Evolutionary conservation across 1,284 basidiomycete genomes (phyloP).

Genomic region (Trichosporon sp.): DNA sequence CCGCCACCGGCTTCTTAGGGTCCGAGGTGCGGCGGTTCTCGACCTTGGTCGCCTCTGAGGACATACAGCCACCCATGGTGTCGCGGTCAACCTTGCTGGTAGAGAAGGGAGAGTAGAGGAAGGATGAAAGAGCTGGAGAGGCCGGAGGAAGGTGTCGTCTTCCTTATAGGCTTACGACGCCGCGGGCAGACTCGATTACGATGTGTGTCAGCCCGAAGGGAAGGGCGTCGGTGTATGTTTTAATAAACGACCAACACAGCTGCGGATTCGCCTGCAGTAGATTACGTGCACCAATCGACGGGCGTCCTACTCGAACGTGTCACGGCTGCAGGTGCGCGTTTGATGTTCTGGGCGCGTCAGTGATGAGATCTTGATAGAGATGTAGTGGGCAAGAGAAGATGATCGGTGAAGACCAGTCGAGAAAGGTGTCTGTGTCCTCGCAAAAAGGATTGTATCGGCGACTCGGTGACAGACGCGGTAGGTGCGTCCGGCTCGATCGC

Average conservation of each 20-base stretch:
- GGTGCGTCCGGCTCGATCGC: neutral
- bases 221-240: neutral
- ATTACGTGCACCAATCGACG: neutral
- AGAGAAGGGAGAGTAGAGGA: neutral
- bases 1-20: slow-evolving; percentile 9
- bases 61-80: slow-evolving; percentile 39
- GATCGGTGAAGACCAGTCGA: neutral
- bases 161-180: neutral
- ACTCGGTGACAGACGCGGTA: neutral
- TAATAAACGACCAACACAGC: neutral
- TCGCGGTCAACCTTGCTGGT: neutral
- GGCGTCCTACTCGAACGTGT: neutral
- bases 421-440: neutral
- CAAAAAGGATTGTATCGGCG: neutral
- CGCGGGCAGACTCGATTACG: neutral
- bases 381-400: neutral
- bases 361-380: neutral
- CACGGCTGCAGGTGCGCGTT: neutral
- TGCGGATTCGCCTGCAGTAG: neutral
- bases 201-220: neutral
- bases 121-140: neutral
- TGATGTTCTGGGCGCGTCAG: neutral
- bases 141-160: neutral
- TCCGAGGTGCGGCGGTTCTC: slow-evolving; percentile 17
- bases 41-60: slow-evolving; percentile 24